These are phyloP conservation scores for Tetratostichococcus sp. DNA, from an alignment of 139 green algal genomes.

Conservation along the genomic window DNA sequence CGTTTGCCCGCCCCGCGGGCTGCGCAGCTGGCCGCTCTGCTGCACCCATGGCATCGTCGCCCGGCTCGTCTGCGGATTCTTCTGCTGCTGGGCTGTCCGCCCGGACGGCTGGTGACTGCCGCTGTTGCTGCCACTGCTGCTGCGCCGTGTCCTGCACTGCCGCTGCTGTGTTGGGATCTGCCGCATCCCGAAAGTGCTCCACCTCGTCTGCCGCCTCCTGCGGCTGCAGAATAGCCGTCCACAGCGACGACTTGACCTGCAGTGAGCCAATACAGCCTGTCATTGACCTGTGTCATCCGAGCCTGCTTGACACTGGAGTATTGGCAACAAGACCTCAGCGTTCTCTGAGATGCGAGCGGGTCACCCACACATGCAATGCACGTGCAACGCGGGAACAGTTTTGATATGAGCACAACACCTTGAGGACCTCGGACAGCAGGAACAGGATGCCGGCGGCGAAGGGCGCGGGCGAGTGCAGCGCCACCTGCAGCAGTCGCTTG, in stretches of 20 bases:
- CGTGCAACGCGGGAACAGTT: no score
- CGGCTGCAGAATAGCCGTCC: slow-evolving; percentile 71
- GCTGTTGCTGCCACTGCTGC: neutral
- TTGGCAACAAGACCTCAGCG: no score
- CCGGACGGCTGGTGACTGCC: neutral
- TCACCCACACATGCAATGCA: no score
- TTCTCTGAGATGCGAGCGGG: no score
- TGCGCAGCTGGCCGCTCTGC: slow-evolving; percentile 21
- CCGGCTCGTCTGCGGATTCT: neutral
- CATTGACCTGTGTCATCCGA: no score
- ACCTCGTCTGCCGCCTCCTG: slow-evolving; percentile 65
- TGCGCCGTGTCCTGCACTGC: neutral
- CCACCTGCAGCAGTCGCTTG: slow-evolving; percentile 91
- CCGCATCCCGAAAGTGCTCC: slow-evolving; percentile 62
- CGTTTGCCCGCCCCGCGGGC: slow-evolving; percentile 18
- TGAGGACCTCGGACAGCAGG: slow-evolving; percentile 72
- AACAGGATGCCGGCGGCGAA: slow-evolving; percentile 87
- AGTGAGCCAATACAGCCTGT: no score
- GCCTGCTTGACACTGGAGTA: no score
- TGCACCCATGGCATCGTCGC: slow-evolving; percentile 10
- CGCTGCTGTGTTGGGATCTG: slow-evolving; percentile 13
- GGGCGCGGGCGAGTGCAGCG: slow-evolving; percentile 49
- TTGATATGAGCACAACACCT: slow-evolving; percentile 9
- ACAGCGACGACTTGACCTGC: slow-evolving; percentile 60
- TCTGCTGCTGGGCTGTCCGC: neutral